Conservation (phyloP, 2,329 filamentous ascomycete species). For the Fusarium nanum region DNA sequence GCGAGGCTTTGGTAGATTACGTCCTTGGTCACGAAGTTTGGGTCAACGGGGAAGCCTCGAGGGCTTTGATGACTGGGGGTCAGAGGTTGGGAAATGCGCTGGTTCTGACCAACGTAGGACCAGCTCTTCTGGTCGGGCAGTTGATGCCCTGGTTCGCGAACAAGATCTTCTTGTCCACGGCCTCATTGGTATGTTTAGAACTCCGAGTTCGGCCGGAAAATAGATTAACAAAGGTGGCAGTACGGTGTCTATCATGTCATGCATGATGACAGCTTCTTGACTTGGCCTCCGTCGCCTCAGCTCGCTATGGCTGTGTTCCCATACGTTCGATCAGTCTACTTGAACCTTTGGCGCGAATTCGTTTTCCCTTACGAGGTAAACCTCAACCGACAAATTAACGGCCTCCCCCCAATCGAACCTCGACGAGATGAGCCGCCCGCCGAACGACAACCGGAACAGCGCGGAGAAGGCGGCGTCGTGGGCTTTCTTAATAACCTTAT, state of each 20-base stretch:
- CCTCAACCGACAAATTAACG: slow-evolving; percentile 61
- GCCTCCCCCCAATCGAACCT: slow-evolving; percentile 50
- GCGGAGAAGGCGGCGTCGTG: slow-evolving; percentile 49
- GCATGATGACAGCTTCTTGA: slow-evolving; percentile 58
- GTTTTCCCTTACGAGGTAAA: slow-evolving; percentile 60
- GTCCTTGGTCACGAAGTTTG: slow-evolving; percentile 52
- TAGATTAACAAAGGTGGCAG: slow-evolving; percentile 48
- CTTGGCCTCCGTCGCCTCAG: slow-evolving; percentile 66
- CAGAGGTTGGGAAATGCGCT: slow-evolving; percentile 51
- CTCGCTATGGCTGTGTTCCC: slow-evolving; percentile 64
- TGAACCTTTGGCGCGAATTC: slow-evolving; percentile 59
- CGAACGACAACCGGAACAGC: slow-evolving; percentile 37
- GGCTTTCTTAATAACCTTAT: slow-evolving; percentile 53
- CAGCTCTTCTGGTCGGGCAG: slow-evolving; percentile 58
- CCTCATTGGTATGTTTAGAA: slow-evolving; percentile 53
- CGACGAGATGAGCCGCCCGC: slow-evolving; percentile 31
- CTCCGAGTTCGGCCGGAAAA: too few relatives aligned
- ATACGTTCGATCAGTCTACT: slow-evolving; percentile 58
- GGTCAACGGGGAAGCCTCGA: slow-evolving; percentile 42
- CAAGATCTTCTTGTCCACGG: slow-evolving; percentile 56
- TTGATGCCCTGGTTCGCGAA: slow-evolving; percentile 58
- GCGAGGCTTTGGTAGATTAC: slow-evolving; percentile 57
- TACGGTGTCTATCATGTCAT: slow-evolving; percentile 61
- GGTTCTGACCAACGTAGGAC: slow-evolving; percentile 59
- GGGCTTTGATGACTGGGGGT: slow-evolving; percentile 43